Percentiles rank a stretch among this genome's conserved stretches.
Evolutionary conservation across 73 alveolate species (phyloP).

Genomic region (Tetrahymena borealis): DNA sequence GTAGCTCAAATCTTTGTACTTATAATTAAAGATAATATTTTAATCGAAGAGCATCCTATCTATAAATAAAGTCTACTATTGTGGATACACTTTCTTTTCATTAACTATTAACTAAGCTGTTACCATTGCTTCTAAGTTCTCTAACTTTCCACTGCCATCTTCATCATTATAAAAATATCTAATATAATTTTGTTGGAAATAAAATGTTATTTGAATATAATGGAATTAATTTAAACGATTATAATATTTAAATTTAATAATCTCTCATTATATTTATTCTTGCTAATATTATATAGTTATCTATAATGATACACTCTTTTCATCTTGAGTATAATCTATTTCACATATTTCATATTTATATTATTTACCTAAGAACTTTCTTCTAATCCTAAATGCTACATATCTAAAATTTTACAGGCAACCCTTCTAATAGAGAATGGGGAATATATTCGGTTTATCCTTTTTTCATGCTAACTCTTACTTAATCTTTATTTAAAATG

Average conservation of each 20-base stretch:
- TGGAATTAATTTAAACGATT: too few relatives aligned
- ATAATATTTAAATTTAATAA: too few relatives aligned
- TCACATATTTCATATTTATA: neutral
- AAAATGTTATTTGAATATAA: too few relatives aligned
- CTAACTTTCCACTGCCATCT: neutral
- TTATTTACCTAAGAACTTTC: neutral
- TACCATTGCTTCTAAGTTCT: neutral
- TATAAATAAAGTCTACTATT: neutral
- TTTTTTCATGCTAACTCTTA: neutral
- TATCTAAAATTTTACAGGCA: neutral
- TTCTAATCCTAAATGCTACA: neutral
- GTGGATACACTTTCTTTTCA: neutral
- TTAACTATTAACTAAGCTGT: neutral
- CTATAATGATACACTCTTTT: too few relatives aligned
- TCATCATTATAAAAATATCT: neutral
- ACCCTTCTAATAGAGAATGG: neutral
- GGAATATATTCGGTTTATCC: neutral
- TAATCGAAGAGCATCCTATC: constrained; percentile 2
- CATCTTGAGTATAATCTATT: neutral
- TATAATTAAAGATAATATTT: constrained; percentile 8
- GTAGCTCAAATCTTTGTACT: constrained; percentile 23
- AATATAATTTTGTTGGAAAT: neutral
- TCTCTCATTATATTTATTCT: too few relatives aligned
- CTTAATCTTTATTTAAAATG: neutral
- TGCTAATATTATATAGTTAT: too few relatives aligned